Base-by-base conservation (phyloP, 2,329 filamentous ascomycete species). In the Exophiala sideris region DNA sequence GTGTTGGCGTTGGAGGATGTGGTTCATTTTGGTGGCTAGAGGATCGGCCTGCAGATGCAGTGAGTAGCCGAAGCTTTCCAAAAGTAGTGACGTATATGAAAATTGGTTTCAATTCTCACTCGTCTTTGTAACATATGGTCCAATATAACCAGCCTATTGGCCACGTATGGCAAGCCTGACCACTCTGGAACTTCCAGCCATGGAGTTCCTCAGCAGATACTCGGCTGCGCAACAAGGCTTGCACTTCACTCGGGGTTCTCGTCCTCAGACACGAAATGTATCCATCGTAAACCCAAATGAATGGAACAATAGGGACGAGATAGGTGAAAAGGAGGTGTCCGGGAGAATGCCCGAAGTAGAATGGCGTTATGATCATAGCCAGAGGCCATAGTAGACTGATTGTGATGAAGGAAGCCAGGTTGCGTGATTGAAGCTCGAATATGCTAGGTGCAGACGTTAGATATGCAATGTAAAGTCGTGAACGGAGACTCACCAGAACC, bases 351-450 rank as follows among this genome's bases (percentile, higher is more conserved):
- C 75, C 79, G 59, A 65, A 69, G 41, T 67, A 64, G 51, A 67
- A 64, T 1, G 67, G 63, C 12, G 64, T 64, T 14, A 68, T 64
- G 48, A 69, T 52, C 50, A 69, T 65, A 7, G 67, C 50, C 10
- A 65, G 62, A 12, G 66, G 65, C 54, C 63, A 64, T 5, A 85
- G 74, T 9, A 79, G 62, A 34, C 79, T 70, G 40, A 80, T 74
- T 3, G 79, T 77, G 18, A 85, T 56, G 38, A 86, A 68, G 33
- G 82, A 79, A 2, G 75, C 68, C 1, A 84, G 59, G 12, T 75
- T 76, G 32, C 87, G 81, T 61, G 86, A 83, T 68, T 89, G 86
- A n/a, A 90, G 76, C 70, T 90, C 87, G 58, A 90, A 84, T 56
- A 91, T 87, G 7, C 64, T 66, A 39, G 12, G 50, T 9, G 5